phyloP scores from a whole-genome alignment of 1,284 basidiomycete genomes.

The Puccinia brachypodii region DNA sequence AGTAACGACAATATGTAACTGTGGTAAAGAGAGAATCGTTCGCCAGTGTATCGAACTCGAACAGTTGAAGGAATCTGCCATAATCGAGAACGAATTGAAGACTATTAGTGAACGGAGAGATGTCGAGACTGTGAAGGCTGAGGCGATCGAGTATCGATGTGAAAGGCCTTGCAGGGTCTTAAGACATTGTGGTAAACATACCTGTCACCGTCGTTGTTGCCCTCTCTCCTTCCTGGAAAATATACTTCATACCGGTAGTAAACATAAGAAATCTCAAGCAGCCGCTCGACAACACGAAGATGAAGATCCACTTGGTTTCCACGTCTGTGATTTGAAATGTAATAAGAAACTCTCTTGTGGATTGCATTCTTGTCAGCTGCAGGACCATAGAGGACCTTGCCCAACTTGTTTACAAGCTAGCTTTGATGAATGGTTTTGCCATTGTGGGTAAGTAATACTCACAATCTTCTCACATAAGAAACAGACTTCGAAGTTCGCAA shows the following conservation, averaged over 20 bases:
- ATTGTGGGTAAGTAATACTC: constrained; percentile 36
- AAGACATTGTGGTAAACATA: constrained; percentile 42
- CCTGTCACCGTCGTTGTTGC: constrained; percentile 40
- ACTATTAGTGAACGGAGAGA: neutral
- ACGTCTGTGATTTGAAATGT: constrained; percentile 36
- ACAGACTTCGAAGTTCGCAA: neutral
- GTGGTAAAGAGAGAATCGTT: constrained; percentile 33
- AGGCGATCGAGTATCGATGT: constrained; percentile 35
- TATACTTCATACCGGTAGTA: constrained; percentile 1
- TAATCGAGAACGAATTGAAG: constrained; percentile 13
- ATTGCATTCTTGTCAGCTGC: constrained; percentile 37
- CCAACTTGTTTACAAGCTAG: constrained; percentile 30
- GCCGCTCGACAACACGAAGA: constrained; percentile 6
- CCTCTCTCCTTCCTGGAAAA: constrained; percentile 43
- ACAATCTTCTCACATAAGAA: neutral
- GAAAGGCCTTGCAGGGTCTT: constrained; percentile 31
- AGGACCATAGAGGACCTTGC: constrained; percentile 45
- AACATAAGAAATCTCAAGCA: constrained; percentile 33
- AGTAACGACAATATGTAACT: constrained; percentile 34
- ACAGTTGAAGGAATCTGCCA: neutral
- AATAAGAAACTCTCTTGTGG: constrained; percentile 38
- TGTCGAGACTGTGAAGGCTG: neutral
- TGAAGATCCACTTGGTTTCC: constrained; percentile 40
- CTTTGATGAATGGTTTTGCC: constrained; percentile 37
- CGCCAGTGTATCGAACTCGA: constrained; percentile 38